Conservation (phyloP, 78 protist species). For the Kipferlia bialata region DNA sequence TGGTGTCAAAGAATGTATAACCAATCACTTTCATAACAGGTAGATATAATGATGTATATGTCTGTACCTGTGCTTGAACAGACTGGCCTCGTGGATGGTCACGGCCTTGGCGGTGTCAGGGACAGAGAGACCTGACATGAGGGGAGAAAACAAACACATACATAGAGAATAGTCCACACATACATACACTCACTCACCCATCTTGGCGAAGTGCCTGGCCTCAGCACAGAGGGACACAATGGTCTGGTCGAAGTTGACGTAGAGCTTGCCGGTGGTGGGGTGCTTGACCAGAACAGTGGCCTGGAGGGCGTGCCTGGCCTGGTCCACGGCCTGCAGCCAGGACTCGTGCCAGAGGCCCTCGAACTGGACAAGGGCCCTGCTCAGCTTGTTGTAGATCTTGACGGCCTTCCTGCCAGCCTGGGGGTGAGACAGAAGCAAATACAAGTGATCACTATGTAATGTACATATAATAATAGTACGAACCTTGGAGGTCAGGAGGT, state of each 20-base stretch:
- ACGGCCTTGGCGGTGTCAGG: background rate
- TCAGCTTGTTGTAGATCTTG: conserved; percentile 52
- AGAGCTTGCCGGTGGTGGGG: conserved; percentile 10
- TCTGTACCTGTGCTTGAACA: no score
- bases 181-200: no score
- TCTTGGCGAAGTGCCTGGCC: no score
- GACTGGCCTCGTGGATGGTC: no score
- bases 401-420: conserved; percentile 45
- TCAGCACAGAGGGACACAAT: conserved; percentile 51
- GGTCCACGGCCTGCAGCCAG: conserved; percentile 35
- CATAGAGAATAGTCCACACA: no score
- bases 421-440: background rate
- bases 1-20: no score
- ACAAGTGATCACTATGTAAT: conserved; percentile 22
- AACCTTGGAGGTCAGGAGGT: no score
- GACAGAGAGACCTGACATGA: no score
- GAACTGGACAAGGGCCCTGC: conserved; percentile 46
- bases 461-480: no score
- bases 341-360: conserved; percentile 46
- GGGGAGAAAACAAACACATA: no score
- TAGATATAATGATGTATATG: no score
- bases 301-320: conserved; percentile 33
- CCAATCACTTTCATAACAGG: no score
- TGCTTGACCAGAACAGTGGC: conserved; percentile 48
- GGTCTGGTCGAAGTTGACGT: conserved; percentile 51